phyloP scores from a whole-genome alignment of 2,329 filamentous ascomycete species.

The Talaromyces sp. region DNA sequence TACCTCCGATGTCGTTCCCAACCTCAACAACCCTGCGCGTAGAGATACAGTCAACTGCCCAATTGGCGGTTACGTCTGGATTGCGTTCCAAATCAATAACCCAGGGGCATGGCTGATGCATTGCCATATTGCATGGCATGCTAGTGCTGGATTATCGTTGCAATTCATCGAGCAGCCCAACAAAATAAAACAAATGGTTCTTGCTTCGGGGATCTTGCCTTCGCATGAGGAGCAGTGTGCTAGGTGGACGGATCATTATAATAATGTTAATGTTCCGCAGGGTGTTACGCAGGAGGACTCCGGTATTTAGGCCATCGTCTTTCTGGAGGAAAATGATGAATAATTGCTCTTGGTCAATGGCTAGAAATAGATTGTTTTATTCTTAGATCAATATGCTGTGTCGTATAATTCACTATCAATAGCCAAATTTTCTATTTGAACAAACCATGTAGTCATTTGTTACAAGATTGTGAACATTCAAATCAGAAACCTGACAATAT shows the following conservation, averaged over 20 bases:
- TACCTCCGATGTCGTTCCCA: not conserved
- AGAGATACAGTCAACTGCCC: not conserved
- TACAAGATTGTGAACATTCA: not conserved
- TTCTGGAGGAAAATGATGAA: not conserved
- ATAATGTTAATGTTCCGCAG: not conserved
- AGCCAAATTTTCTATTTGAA: not conserved
- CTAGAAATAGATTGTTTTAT: not conserved
- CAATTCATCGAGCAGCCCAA: slow-evolving; percentile 31
- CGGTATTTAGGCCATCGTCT: not conserved
- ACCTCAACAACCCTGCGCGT: not conserved
- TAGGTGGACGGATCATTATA: slow-evolving; percentile 10
- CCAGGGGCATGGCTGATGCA: slow-evolving; percentile 41
- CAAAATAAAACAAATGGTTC: not conserved
- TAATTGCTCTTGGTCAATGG: not conserved
- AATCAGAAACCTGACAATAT: not conserved
- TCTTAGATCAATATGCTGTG: not conserved
- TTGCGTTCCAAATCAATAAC: slow-evolving; percentile 53
- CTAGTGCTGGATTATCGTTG: slow-evolving; percentile 29
- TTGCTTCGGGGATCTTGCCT: not conserved
- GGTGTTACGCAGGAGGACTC: not conserved
- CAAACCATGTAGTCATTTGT: not conserved
- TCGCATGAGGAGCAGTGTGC: slow-evolving; percentile 5
- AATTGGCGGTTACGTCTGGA: slow-evolving; percentile 44
- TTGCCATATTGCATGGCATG: slow-evolving; percentile 17
- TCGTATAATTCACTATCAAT: not conserved